Percentiles rank a stretch among this genome's conserved stretches.
phyloP scores from a whole-genome alignment of 176 grass and related monocot species.

The Hordeum marinum region DNA sequence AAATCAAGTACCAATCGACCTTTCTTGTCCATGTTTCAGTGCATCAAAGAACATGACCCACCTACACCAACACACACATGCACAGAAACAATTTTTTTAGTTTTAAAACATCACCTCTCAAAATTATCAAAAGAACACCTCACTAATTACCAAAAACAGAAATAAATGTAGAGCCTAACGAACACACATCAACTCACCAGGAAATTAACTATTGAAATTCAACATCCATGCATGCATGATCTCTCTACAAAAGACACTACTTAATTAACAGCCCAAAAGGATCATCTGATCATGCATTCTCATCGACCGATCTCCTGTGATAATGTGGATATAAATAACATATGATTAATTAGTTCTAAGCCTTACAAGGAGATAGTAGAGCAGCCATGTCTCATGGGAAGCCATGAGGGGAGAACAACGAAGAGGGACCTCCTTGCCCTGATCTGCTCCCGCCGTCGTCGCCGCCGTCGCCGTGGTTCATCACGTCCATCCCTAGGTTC shows the following conservation, averaged over 20 bases:
- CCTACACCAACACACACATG: neutral
- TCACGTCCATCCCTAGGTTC: constrained; percentile 90
- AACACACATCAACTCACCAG: neutral
- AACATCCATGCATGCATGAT: constrained; percentile 12
- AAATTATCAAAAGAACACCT: constrained; percentile 20
- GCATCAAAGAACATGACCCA: constrained; percentile 21
- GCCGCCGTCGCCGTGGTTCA: constrained; percentile 46
- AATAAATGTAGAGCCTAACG: neutral
- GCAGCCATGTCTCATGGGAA: constrained; percentile 65
- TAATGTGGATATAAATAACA: constrained; percentile 57
- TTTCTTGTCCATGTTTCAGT: constrained; percentile 1
- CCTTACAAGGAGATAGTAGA: constrained; percentile 72
- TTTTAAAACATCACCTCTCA: neutral
- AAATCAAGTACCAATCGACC: constrained; percentile 15
- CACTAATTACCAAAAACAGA: neutral
- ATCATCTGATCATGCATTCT: constrained; percentile 39
- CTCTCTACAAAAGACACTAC: neutral
- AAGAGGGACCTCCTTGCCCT: constrained; percentile 48
- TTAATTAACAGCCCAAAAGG: constrained; percentile 40
- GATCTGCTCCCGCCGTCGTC: constrained; percentile 48
- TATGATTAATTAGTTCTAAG: constrained; percentile 57
- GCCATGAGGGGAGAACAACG: constrained; percentile 84
- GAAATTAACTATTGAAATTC: constrained; percentile 8
- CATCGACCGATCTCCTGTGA: constrained; percentile 37
- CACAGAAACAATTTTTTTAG: neutral